Conservation (phyloP, 805 yeast genomes). For the Torulaspora microellipsoides region DNA sequence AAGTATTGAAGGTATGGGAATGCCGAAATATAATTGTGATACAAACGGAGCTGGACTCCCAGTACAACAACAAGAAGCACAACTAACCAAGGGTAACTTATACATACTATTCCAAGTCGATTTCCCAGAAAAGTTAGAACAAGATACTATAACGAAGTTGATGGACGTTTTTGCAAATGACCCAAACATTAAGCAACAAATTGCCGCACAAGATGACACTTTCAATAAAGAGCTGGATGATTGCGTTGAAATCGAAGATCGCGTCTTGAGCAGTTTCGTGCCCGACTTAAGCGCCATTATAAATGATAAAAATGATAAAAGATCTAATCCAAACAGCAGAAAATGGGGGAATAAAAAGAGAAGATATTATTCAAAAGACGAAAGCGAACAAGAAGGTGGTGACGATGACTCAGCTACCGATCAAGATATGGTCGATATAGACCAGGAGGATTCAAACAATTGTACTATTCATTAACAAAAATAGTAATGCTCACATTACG, state of each 20-base stretch:
- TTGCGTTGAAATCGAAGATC: conserved; percentile 24
- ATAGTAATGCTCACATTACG: too few species aligned
- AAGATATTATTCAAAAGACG: neutral
- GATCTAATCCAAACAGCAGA: neutral
- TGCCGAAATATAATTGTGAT: conserved; percentile 45
- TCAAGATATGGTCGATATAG: neutral
- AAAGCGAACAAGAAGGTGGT: neutral
- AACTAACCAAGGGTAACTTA: conserved; percentile 45
- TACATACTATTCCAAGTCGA: conserved; percentile 53
- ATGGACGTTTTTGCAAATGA: conserved; percentile 18
- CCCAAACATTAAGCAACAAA: conserved; percentile 14
- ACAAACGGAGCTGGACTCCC: conserved; percentile 18
- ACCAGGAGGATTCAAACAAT: conserved; percentile 3
- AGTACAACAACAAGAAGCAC: neutral
- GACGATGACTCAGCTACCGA: conserved; percentile 6
- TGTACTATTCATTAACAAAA: conserved; percentile 6
- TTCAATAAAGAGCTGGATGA: conserved; percentile 16
- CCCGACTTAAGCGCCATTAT: conserved; percentile 9
- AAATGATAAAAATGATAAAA: conserved; percentile 2
- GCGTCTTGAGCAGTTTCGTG: conserved; percentile 20
- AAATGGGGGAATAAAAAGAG: conserved; percentile 3
- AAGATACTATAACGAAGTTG: conserved; percentile 19
- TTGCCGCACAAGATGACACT: conserved; percentile 9
- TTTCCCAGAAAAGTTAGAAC: conserved; percentile 43
- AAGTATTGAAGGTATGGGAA: conserved; percentile 42